Evolutionary conservation across 345 rosid species (phyloP), one percentile per base, ranked within the genome.

Genomic region (Hevea brasiliensis): DNA sequence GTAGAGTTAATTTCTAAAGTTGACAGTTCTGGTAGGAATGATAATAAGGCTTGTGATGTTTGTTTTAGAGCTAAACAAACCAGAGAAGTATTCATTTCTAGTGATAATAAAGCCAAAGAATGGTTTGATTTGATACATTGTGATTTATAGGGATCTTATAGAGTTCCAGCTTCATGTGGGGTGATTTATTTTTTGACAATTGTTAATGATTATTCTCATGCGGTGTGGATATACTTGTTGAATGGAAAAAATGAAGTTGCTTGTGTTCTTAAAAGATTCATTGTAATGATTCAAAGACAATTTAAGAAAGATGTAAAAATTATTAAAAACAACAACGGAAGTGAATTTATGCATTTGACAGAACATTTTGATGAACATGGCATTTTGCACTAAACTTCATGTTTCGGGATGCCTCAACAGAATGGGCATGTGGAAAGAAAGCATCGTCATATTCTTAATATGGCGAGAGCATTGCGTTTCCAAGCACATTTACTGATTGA

Each of bases 11-110:
- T 32, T 32, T 32, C 37, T 32, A 4, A 32, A 32, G 37, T 32
- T 32, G 37, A 4, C 4, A 32, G 37, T 32, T 32, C 37, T 32
- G 4, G 37, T 32, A 32, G 37, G 37, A 32, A 4, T 21, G 27
- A 10, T 13, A 61, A 0, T 15, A 5, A 12, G 23, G 23, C 12
- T 70, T 80, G 73, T 73, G 75, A 68, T n/a, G n/a, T 64, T 13
- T 81, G 59, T 73, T 20, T 51, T 23, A 1, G 42, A 32, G 81
- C 75, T 2, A 76, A 80, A 45, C 71, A 80, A 61, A 67, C 21
- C 7, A 51, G 69, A 13, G 14, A 15, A 11, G 6, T 18, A 5
- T 80, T 80, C 54, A 0, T 17, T 2, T 0, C 18, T 29, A 72
- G 74, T 63, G 12, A 17, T 1, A 68, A 61, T 42, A 81, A 72